Base-by-base conservation (phyloP, 176 grass and related monocot species). In the Paspalum notatum region DNA sequence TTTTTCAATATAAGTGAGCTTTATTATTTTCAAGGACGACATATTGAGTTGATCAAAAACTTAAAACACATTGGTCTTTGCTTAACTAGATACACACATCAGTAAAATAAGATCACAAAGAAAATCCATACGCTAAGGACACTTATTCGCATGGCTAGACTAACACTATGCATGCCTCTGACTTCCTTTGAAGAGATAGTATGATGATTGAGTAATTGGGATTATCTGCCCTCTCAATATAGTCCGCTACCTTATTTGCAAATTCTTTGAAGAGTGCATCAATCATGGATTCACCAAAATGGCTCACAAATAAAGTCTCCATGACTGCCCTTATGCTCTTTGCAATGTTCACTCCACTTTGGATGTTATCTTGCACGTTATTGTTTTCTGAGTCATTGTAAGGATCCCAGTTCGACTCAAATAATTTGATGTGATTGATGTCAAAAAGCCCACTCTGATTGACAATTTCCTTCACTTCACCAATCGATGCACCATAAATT, bases 341-440 rank as follows among this genome's bases (percentile, higher is more conserved):
- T 4, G 44, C 65, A 32, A 83, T 27, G 16, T 88, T 83, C 47
- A 60, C 20, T 10, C 72, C 83, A 4, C 79, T 83, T 22, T 50
- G 42, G 2, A 57, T 11, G 57, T 18, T 42, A 38, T 90, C 49
- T 15, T 4, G 15, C 1, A 74, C 58, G 0, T 17, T 2, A 0
- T 16, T 63, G 4, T 13, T 46, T 52, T 51, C 46, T 18, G 24
- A 51, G 14, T 68, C 66, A 64, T 85, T 32, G 3, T 72, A 74
- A 2, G 69, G 62, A 47, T 82, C 78, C 83, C 53, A 71, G 17
- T 80, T 84, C 9, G 44, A 80, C 57, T 87, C 59, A 18, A 84
- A 76, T 6, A 62, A 41, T 7, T 78, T 18, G 15, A 64, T 9
- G 37, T 71, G 75, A 3, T 49, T 22, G 7, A 87, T 68, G 43